phyloP scores from a whole-genome alignment of 1,284 basidiomycete genomes.

The Anthracocystis setariae region DNA sequence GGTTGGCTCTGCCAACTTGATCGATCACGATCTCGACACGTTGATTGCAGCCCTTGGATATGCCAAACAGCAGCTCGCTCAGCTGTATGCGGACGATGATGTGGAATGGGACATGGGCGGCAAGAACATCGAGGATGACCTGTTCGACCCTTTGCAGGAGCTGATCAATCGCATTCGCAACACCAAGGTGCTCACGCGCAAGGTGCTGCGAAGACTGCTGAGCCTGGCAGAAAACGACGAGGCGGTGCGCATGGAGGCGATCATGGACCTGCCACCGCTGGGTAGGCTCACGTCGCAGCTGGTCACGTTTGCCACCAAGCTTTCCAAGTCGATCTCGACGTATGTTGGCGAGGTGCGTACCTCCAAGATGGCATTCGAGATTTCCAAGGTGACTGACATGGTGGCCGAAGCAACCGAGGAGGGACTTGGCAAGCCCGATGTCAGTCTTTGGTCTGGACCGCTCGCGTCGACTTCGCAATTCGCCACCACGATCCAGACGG shows the following conservation, averaged over 20 bases:
- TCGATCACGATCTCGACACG: slow-evolving; percentile 66
- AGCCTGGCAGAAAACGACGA: slow-evolving; percentile 59
- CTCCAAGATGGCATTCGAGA: slow-evolving; percentile 41
- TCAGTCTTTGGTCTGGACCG: slow-evolving; percentile 37
- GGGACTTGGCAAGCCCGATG: slow-evolving; percentile 39
- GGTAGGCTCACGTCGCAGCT: slow-evolving; percentile 56
- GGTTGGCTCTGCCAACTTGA: slow-evolving; percentile 59
- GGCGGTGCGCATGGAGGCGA: slow-evolving; percentile 57
- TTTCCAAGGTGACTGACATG: slow-evolving; percentile 33
- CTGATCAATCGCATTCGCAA: slow-evolving; percentile 55
- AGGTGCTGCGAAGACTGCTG: slow-evolving; percentile 58
- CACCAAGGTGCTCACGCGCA: slow-evolving; percentile 61
- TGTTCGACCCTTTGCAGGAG: slow-evolving; percentile 55
- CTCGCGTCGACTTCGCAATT: slow-evolving; percentile 44
- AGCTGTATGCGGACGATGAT: slow-evolving; percentile 51
- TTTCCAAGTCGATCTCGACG: slow-evolving; percentile 36
- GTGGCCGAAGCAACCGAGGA: slow-evolving; percentile 51
- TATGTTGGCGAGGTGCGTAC: slow-evolving; percentile 51
- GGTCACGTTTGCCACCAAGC: slow-evolving; percentile 51
- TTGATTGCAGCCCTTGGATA: slow-evolving; percentile 59
- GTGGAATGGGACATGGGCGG: slow-evolving; percentile 54
- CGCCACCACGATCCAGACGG: slow-evolving; percentile 43
- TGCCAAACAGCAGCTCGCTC: slow-evolving; percentile 53
- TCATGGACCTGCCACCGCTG: slow-evolving; percentile 55
- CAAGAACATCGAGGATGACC: slow-evolving; percentile 44